Percentiles rank a stretch among this genome's conserved stretches.
Conservation (phyloP, 495 filamentous ascomycete species). For the Cercophora sp. region DNA sequence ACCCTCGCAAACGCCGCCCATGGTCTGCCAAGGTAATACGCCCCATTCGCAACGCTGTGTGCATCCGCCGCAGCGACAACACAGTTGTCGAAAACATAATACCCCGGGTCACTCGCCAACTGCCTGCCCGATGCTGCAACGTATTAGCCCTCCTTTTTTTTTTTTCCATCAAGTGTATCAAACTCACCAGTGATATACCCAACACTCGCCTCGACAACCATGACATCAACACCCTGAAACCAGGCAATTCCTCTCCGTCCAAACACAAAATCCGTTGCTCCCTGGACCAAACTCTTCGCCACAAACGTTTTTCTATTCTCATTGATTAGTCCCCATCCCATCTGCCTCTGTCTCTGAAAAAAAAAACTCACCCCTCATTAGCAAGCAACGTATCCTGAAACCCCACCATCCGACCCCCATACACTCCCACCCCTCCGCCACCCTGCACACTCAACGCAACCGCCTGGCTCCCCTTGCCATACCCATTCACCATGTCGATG, state of each 20-base stretch:
- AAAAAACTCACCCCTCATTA: too few relatives aligned
- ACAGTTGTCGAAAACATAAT: slow-evolving; percentile 62
- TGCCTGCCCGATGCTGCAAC: slow-evolving; percentile 53
- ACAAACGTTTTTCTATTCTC: slow-evolving; percentile 57
- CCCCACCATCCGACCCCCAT: slow-evolving; percentile 53
- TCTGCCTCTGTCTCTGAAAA: too few relatives aligned
- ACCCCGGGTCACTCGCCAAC: slow-evolving; percentile 45
- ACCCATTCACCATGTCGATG: slow-evolving; percentile 56
- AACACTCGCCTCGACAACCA: slow-evolving; percentile 41
- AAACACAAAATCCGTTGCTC: slow-evolving; percentile 65
- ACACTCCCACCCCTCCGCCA: slow-evolving; percentile 56
- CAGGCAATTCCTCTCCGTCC: slow-evolving; percentile 57
- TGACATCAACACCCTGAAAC: slow-evolving; percentile 58
- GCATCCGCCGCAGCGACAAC: slow-evolving; percentile 44
- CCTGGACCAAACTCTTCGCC: slow-evolving; percentile 51
- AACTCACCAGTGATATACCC: slow-evolving; percentile 51
- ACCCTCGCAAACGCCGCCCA: slow-evolving; percentile 60
- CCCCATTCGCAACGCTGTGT: slow-evolving; percentile 43
- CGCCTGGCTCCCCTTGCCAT: slow-evolving; percentile 53
- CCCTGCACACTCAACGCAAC: slow-evolving; percentile 55
- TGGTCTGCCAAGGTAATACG: slow-evolving; percentile 62
- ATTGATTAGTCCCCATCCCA: too few relatives aligned
- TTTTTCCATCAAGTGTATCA: background rate
- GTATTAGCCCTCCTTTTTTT: background rate
- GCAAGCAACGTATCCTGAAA: slow-evolving; percentile 62